Conservation (phyloP, 768 basidiomycete genomes). For the Russula ochroleuca region DNA sequence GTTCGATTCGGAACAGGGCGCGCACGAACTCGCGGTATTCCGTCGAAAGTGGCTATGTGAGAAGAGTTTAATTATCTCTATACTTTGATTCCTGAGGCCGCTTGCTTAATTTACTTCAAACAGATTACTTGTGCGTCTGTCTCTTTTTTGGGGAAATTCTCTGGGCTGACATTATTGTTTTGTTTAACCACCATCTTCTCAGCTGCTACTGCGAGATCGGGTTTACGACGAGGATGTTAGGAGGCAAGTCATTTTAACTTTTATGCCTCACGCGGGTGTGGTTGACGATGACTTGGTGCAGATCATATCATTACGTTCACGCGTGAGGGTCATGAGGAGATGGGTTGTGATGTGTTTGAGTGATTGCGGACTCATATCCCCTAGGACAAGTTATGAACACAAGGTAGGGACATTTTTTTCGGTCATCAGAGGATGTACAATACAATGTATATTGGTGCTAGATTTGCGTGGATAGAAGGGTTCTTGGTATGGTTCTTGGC, state of each 20-base stretch:
- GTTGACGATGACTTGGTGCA: constrained; percentile 27
- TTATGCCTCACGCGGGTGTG: background rate
- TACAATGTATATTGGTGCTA: background rate
- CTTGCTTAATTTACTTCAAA: no score
- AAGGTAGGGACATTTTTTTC: background rate
- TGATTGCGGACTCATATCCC: constrained; percentile 5
- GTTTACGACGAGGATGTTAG: constrained; percentile 5
- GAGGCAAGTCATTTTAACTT: background rate
- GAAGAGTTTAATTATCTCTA: background rate
- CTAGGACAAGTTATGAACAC: background rate
- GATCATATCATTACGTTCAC: constrained; percentile 63
- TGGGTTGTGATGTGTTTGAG: constrained; percentile 45
- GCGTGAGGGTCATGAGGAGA: constrained; percentile 59
- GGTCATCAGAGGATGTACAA: background rate
- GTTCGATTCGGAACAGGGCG: constrained; percentile 38
- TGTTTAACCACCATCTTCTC: background rate
- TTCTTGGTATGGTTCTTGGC: no score
- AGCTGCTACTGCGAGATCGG: constrained; percentile 15
- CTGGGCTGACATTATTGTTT: background rate
- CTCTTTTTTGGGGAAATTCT: background rate
- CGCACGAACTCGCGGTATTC: constrained; percentile 65
- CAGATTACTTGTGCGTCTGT: constrained; percentile 10
- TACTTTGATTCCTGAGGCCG: background rate
- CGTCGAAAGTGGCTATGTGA: constrained; percentile 69
- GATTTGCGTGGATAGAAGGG: background rate